Evolutionary conservation across 1,139 yeast species (phyloP).

Genomic region (Zygosaccharomyces sapae): DNA sequence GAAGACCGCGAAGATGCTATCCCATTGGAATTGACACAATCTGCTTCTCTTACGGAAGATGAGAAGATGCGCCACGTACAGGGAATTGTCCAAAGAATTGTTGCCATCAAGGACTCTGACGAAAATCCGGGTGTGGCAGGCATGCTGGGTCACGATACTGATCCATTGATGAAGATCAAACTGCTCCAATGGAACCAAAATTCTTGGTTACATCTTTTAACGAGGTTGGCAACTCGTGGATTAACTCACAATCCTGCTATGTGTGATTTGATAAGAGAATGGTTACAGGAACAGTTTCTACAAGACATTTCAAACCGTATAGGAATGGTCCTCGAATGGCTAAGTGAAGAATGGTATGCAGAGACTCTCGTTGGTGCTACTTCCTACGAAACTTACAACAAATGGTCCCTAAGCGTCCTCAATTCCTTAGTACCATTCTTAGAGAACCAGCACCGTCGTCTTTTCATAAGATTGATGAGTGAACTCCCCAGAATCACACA

Average conservation of each 20-base stretch:
- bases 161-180: conserved; percentile 28
- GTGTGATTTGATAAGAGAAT: conserved; percentile 60
- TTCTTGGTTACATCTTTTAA: conserved; percentile 72
- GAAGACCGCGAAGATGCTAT: conserved; percentile 22
- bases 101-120: conserved; percentile 22
- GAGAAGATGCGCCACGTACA: conserved; percentile 28
- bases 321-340: conserved; percentile 84
- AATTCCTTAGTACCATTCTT: conserved; percentile 81
- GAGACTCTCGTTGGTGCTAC: conserved; percentile 38
- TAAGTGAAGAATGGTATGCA: conserved; percentile 92
- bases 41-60: conserved; percentile 22
- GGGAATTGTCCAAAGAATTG: conserved; percentile 26
- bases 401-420: conserved; percentile 68
- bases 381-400: conserved; percentile 42
- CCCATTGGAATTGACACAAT: conserved; percentile 26
- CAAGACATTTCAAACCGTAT: conserved; percentile 68
- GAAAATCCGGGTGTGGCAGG: conserved; percentile 22
- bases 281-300: conserved; percentile 68
- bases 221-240: conserved; percentile 80
- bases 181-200: conserved; percentile 29
- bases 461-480: conserved; percentile 75
- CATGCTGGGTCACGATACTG: conserved; percentile 29
- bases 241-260: conserved; percentile 41
- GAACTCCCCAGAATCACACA: conserved; percentile 76
- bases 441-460: conserved; percentile 72